Conservation (phyloP, 2,329 filamentous ascomycete genomes). For the Aspergillus hiratsukae region DNA sequence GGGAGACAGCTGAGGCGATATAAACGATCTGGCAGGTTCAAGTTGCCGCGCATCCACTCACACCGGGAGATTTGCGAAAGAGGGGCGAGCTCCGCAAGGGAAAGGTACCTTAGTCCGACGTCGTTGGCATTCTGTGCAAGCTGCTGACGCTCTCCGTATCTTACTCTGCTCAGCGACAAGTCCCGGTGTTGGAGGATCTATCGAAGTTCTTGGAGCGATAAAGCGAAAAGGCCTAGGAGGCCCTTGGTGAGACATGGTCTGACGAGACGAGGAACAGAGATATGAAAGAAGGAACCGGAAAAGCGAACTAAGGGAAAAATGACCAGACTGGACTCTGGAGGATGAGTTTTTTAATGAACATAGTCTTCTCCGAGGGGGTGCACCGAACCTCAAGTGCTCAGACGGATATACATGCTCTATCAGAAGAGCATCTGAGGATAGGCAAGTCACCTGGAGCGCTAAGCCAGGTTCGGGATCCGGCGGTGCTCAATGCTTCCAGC, state of each 20-base stretch:
- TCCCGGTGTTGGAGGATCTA: conserved; percentile 14
- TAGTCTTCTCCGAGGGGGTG: conserved; percentile 7
- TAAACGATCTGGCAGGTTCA: not conserved
- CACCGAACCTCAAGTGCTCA: conserved; percentile 8
- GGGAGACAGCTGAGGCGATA: not conserved
- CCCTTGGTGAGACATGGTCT: conserved; percentile 26
- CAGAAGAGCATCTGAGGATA: not conserved
- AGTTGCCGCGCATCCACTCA: not conserved
- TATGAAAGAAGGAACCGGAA: not conserved
- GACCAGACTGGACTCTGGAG: not conserved
- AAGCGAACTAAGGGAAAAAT: not conserved
- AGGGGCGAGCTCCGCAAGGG: not conserved
- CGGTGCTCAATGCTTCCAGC: not conserved
- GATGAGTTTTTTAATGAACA: conserved; percentile 7
- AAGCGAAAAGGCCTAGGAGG: conserved; percentile 22
- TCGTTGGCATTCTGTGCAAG: conserved; percentile 35
- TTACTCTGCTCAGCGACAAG: conserved; percentile 26
- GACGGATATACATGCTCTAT: conserved; percentile 6
- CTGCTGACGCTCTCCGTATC: conserved; percentile 33
- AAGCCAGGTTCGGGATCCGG: not conserved
- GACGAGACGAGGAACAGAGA: not conserved
- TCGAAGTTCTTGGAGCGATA: conserved; percentile 27
- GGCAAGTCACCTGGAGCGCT: conserved; percentile 1
- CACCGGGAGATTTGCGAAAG: not conserved
- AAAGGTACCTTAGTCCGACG: conserved; percentile 34